phyloP scores from a whole-genome alignment of 228 moss, liverwort and hornwort species.

The Sphagnum magellanicum region DNA sequence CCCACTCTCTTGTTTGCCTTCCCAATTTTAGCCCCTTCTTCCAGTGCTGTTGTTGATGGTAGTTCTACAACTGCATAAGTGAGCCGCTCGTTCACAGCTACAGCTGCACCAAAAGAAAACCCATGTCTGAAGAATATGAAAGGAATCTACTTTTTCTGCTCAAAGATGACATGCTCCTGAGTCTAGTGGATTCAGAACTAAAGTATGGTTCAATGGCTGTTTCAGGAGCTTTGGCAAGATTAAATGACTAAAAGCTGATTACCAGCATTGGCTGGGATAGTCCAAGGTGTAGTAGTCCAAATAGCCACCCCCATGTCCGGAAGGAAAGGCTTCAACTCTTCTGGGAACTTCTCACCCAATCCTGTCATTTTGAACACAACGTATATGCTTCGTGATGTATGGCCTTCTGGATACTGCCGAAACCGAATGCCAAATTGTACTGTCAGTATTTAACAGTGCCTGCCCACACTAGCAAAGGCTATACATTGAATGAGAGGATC shows the following conservation, averaged over 20 bases:
- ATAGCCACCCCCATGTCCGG: constrained; percentile 90
- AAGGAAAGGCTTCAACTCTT: constrained; percentile 50
- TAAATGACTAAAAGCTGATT: not conserved
- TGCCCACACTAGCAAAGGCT: too few species aligned
- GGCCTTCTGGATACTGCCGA: constrained; percentile 88
- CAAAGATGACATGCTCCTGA: too few species aligned
- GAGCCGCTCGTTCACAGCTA: constrained; percentile 81
- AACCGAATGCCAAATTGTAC: too few species aligned
- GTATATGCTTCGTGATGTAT: constrained; percentile 87
- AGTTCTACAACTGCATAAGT: constrained; percentile 84
- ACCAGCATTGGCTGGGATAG: constrained; percentile 91
- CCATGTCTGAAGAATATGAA: too few species aligned
- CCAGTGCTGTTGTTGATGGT: constrained; percentile 13
- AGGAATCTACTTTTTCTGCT: too few species aligned
- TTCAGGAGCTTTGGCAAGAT: too few species aligned
- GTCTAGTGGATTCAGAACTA: too few species aligned
- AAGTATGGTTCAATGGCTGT: too few species aligned
- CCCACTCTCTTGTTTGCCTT: constrained; percentile 57
- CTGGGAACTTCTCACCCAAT: constrained; percentile 67
- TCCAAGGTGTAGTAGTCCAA: constrained; percentile 99
- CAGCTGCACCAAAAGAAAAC: constrained; percentile 52
- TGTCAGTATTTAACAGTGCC: too few species aligned
- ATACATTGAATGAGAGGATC: too few species aligned
- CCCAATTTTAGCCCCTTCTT: constrained; percentile 27
- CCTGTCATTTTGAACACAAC: constrained; percentile 73